Conservation (phyloP, 305 asterid species). For the Fraxinus dipetala region DNA sequence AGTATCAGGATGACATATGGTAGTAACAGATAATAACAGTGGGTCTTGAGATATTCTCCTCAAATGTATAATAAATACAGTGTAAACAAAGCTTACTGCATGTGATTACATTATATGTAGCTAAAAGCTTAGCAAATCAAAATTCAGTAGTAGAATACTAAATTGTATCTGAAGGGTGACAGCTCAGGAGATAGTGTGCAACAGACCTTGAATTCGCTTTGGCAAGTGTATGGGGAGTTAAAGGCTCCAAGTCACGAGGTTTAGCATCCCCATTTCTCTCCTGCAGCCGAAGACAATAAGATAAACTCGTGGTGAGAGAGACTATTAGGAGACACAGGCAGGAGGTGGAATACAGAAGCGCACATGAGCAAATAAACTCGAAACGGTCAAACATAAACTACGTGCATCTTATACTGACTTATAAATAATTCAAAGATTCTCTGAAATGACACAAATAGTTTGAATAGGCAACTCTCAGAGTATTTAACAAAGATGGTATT, state of each 20-base stretch:
- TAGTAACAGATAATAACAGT: not conserved
- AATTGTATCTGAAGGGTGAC: slow-evolving; percentile 1
- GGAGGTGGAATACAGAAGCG: not conserved
- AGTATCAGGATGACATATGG: not conserved
- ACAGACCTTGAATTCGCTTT: slow-evolving; percentile 78
- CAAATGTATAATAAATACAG: slow-evolving; percentile 1
- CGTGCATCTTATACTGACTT: not conserved
- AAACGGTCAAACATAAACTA: not conserved
- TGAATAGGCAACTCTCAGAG: slow-evolving; percentile 2
- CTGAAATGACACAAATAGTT: slow-evolving; percentile 2
- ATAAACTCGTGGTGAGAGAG: slow-evolving; percentile 5
- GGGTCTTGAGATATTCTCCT: not conserved
- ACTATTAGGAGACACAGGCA: not conserved
- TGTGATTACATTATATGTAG: not conserved
- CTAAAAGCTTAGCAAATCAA: slow-evolving; percentile 10
- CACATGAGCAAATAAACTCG: slow-evolving; percentile 8
- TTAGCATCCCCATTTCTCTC: slow-evolving; percentile 81
- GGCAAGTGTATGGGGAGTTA: slow-evolving; percentile 64
- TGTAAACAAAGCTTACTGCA: slow-evolving; percentile 2
- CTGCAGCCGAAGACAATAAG: slow-evolving; percentile 33
- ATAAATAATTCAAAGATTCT: slow-evolving; percentile 9
- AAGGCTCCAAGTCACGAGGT: slow-evolving; percentile 69
- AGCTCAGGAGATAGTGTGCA: not conserved
- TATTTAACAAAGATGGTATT: not conserved
- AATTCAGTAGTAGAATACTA: not conserved